Evolutionary conservation across 2,329 filamentous ascomycete genomes (phyloP), one percentile per base, ranked within the genome.

Genomic region (Penicillium sclerotiorum): DNA sequence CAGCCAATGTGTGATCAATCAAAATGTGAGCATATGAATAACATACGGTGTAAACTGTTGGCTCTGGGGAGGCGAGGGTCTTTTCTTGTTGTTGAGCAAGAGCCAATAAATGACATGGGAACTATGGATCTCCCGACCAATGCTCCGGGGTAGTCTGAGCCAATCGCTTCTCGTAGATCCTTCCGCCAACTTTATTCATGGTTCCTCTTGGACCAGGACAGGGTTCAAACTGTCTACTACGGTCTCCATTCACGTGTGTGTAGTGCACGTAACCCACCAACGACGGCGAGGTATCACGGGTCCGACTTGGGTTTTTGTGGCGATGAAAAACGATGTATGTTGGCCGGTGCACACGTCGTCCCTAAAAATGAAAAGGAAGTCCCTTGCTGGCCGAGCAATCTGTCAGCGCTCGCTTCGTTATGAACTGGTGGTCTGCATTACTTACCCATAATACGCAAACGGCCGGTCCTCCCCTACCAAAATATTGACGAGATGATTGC

Each of bases 51-150:
- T n/a, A n/a, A n/a, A n/a, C n/a, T n/a, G n/a, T n/a, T n/a, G n/a
- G n/a, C n/a, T n/a, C n/a, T n/a, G n/a, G n/a, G n/a, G 27, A 4
- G n/a, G n/a, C n/a, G 25, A 45, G 35, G 51, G 39, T 30, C 55
- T 44, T n/a, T 51, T 22, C 39, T n/a, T n/a, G n/a, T n/a, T n/a
- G n/a, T n/a, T 59, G 56, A 11, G 51, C 53, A 20, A 59, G 47
- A 30, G 54, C 47, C 15, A 59, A 38, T n/a, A 59, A 44, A 32
- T 42, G 32, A 44, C 54, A 55, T 17, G 55, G 1, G 15, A 55
- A 55, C 41, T 59, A 57, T 13, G 54, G 51, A 44, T 57, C 54
- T 30, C 50, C 32, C 8, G 25, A 46, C 56, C 54, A 57, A 33
- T 53, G 35, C 9, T 40, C 37, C 11, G 49, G 50, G 13, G 46